These are phyloP conservation scores for Warburgia ugandensis DNA, from an alignment of 164 flowering plant genomes.

Conservation along the genomic window DNA sequence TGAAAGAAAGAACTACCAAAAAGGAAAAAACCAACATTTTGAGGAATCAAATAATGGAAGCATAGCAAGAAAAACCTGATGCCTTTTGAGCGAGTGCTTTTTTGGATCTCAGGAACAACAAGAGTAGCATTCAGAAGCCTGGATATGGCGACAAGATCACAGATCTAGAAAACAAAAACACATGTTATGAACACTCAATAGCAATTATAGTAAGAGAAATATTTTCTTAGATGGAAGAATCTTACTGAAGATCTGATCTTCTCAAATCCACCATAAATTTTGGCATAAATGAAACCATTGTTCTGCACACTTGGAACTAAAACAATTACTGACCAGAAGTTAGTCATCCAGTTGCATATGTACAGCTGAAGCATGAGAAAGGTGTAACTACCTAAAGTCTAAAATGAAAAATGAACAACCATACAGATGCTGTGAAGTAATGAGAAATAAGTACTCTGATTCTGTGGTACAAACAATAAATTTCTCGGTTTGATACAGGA, in stretches of 20 bases:
- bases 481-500: too few species aligned
- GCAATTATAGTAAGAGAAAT: constrained; percentile 7
- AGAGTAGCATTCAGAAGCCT: constrained; percentile 98
- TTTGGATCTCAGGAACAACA: constrained; percentile 94
- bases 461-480: too few species aligned
- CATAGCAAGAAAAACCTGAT: constrained; percentile 54
- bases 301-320: constrained; percentile 51
- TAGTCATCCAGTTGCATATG: too few species aligned
- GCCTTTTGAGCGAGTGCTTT: constrained; percentile 72
- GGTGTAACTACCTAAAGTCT: background rate
- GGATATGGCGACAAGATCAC: constrained; percentile 89
- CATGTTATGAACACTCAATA: constrained; percentile 30
- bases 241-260: constrained; percentile 82
- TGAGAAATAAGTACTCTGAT: too few species aligned
- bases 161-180: constrained; percentile 62
- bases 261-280: constrained; percentile 86
- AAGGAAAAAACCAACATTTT: too few species aligned
- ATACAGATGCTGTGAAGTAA: too few species aligned
- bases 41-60: constrained; percentile 2
- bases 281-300: constrained; percentile 93
- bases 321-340: background rate
- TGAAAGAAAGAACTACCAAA: background rate
- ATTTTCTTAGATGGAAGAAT: constrained; percentile 4
- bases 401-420: background rate
- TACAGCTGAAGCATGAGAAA: too few species aligned